phyloP scores from a whole-genome alignment of 352 stramenopile species.

The Pythium chondricola region DNA sequence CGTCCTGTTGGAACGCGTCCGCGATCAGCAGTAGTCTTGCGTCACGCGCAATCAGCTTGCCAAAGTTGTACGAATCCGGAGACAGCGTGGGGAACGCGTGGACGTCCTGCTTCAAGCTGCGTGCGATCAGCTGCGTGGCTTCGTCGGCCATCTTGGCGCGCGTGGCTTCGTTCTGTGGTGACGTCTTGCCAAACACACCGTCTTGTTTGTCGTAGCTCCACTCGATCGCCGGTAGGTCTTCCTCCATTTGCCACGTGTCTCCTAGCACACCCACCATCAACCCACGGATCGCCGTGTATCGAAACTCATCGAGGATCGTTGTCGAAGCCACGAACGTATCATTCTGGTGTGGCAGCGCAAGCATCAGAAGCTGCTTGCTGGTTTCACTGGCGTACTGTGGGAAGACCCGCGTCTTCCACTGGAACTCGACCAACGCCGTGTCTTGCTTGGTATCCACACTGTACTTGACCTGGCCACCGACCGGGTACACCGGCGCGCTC shows the following conservation, averaged over 20 bases:
- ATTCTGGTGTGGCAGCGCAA: constrained; percentile 67
- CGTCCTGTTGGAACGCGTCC: constrained; percentile 55
- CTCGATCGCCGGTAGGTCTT: constrained; percentile 43
- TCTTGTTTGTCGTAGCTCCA: constrained; percentile 59
- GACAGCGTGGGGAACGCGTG: constrained; percentile 40
- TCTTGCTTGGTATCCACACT: constrained; percentile 23
- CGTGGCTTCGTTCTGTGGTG: constrained; percentile 3
- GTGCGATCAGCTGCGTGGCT: constrained; percentile 35
- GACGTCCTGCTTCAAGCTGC: constrained; percentile 41
- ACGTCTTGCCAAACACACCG: constrained; percentile 41
- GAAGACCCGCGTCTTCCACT: constrained; percentile 59
- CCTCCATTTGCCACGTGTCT: constrained; percentile 54
- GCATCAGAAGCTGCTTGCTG: constrained; percentile 61
- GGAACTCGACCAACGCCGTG: constrained; percentile 38
- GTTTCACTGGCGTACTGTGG: constrained; percentile 4
- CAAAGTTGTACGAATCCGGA: constrained; percentile 73
- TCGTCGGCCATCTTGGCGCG: constrained; percentile 21
- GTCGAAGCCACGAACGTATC: constrained; percentile 22
- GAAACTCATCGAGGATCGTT: constrained; percentile 30
- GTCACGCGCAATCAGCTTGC: constrained; percentile 71
- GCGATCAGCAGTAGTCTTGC: constrained; percentile 70
- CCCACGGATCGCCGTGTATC: constrained; percentile 67
- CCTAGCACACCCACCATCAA: constrained; percentile 67
- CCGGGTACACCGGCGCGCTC: constrained; percentile 45
- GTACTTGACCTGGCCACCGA: constrained; percentile 49